These are phyloP conservation scores for Suillus bovinus DNA, from an alignment of 768 basidiomycete species.

Conservation along the genomic window DNA sequence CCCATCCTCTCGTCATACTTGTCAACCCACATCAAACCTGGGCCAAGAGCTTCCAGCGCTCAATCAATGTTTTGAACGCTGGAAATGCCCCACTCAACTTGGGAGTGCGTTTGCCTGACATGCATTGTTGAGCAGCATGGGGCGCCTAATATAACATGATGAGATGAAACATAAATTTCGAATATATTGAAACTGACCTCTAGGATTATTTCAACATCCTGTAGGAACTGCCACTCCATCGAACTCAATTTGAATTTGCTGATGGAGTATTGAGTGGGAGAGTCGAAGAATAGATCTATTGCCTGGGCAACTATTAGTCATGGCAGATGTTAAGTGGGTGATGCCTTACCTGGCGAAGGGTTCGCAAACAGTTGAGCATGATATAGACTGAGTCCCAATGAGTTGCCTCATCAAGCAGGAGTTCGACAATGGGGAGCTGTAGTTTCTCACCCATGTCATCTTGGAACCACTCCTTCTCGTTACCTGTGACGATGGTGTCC, in stretches of 20 bases:
- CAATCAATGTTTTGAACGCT: slow-evolving; percentile 2
- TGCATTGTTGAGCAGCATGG: slow-evolving; percentile 3
- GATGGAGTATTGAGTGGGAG: slow-evolving; percentile 4
- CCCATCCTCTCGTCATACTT: slow-evolving; percentile 3
- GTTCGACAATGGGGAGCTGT: background rate
- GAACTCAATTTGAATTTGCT: background rate
- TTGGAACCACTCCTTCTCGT: slow-evolving; percentile 6
- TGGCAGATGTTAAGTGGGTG: background rate
- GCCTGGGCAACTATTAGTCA: slow-evolving; percentile 3
- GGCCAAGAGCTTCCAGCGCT: slow-evolving; percentile 1
- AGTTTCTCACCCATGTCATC: background rate
- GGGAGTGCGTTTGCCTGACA: slow-evolving; percentile 7
- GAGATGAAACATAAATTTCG: background rate
- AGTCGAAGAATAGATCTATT: slow-evolving; percentile 2
- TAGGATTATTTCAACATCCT: slow-evolving; percentile 14
- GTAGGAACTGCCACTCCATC: slow-evolving; percentile 12
- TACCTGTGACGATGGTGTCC: slow-evolving; percentile 7
- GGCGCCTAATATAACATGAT: slow-evolving; percentile 1
- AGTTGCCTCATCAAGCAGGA: slow-evolving; percentile 35
- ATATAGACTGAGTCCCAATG: slow-evolving; percentile 40
- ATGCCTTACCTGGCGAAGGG: slow-evolving; percentile 9
- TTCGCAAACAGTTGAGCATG: slow-evolving; percentile 28
- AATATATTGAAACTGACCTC: slow-evolving; percentile 4
- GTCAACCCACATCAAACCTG: background rate
- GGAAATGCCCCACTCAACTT: slow-evolving; percentile 3